phyloP scores from a whole-genome alignment of 1,284 basidiomycete species.

The Anthracocystis walkeri region DNA sequence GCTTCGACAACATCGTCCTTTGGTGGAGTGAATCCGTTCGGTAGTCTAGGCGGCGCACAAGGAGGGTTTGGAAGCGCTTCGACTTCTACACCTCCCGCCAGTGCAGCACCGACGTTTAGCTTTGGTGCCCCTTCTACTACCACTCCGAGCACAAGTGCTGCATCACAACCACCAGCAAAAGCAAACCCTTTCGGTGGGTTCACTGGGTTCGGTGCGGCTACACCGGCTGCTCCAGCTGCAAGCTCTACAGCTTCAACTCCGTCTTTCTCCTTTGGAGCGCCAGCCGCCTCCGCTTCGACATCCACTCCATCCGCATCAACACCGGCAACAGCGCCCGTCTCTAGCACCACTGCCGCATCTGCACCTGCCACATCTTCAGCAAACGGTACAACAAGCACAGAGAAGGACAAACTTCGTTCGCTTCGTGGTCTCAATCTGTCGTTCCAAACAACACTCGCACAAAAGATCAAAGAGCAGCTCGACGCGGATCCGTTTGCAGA shows the following conservation, averaged over 20 bases:
- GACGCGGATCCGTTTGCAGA: slow-evolving; percentile 42
- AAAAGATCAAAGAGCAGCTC: slow-evolving; percentile 43
- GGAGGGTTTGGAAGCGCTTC: slow-evolving; percentile 25
- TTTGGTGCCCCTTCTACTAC: slow-evolving; percentile 21
- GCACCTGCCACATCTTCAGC: neutral
- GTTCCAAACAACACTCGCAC: slow-evolving; percentile 22
- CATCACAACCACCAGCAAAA: slow-evolving; percentile 20
- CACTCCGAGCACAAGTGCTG: slow-evolving; percentile 5
- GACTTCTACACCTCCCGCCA: slow-evolving; percentile 13
- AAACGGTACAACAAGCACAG: slow-evolving; percentile 9
- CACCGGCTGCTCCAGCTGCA: slow-evolving; percentile 16
- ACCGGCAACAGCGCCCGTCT: slow-evolving; percentile 27
- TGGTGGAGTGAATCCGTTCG: slow-evolving; percentile 36
- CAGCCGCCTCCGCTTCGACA: slow-evolving; percentile 11
- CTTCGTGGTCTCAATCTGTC: slow-evolving; percentile 45
- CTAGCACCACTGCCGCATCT: slow-evolving; percentile 14
- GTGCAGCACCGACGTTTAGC: slow-evolving; percentile 29
- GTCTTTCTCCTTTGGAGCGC: slow-evolving; percentile 21
- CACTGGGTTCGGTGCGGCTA: slow-evolving; percentile 30
- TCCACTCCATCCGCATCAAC: slow-evolving; percentile 13
- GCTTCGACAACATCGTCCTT: slow-evolving; percentile 18
- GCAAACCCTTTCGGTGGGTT: slow-evolving; percentile 41
- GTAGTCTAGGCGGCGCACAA: slow-evolving; percentile 18
- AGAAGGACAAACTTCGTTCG: slow-evolving; percentile 31
- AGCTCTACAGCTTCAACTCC: slow-evolving; percentile 12